These are phyloP conservation scores for Solanum pimpinellifolium DNA, from an alignment of 257 asterid genomes.

Conservation along the genomic window DNA sequence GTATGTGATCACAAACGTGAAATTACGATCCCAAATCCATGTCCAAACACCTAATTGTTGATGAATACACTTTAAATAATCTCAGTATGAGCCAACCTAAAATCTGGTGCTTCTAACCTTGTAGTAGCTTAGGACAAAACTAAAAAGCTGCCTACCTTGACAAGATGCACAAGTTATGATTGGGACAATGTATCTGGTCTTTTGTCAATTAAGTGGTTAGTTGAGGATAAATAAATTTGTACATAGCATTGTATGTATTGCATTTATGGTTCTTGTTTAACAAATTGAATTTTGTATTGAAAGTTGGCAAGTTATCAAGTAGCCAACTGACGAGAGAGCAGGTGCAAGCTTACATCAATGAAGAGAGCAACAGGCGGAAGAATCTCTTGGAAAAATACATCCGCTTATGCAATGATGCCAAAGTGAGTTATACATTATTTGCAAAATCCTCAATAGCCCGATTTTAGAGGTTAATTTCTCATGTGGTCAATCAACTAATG, in stretches of 20 bases:
- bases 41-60: not conserved
- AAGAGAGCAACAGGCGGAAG: constrained; percentile 54
- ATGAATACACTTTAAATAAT: not conserved
- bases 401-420: constrained; percentile 55
- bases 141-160: not conserved
- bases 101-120: not conserved
- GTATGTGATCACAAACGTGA: not conserved
- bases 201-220: not conserved
- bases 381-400: constrained; percentile 57
- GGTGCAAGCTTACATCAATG: constrained; percentile 42
- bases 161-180: not conserved
- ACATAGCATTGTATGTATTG: not conserved
- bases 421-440: constrained; percentile 17
- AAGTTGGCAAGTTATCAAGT: constrained; percentile 75
- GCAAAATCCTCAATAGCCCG: not conserved
- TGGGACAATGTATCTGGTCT: not conserved
- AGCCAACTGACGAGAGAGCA: constrained; percentile 67
- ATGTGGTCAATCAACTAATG: not conserved
- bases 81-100: not conserved
- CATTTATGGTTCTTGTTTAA: not conserved
- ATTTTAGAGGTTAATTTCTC: not conserved
- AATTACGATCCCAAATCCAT: not conserved
- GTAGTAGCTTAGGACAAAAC: not conserved
- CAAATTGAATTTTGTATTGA: not conserved
- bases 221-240: not conserved